Conservation (phyloP, 805 yeast species). For the Metschnikowia vanudenii region DNA sequence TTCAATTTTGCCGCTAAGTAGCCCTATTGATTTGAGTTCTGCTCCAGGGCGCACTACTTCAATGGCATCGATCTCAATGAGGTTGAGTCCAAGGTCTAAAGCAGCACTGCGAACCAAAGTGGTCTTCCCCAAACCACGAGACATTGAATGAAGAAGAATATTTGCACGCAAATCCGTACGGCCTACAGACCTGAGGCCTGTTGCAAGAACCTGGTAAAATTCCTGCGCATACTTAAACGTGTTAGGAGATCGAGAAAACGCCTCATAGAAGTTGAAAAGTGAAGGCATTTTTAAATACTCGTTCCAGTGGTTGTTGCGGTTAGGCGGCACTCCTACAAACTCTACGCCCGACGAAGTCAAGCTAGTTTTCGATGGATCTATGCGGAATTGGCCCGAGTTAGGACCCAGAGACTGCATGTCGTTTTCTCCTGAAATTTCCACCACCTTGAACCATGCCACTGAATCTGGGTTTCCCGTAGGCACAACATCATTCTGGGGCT, state of each 20-base stretch:
- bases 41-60: constrained; percentile 67
- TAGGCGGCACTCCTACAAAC: constrained; percentile 34
- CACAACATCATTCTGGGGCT: constrained; percentile 27
- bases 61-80: constrained; percentile 67
- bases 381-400: constrained; percentile 44
- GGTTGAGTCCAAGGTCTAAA: constrained; percentile 59
- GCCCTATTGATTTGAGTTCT: constrained; percentile 76
- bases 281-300: constrained; percentile 46
- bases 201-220: constrained; percentile 52
- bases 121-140: constrained; percentile 78
- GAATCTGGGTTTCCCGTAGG: constrained; percentile 67
- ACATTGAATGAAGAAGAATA: constrained; percentile 62
- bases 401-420: neutral
- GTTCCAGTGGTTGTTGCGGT: constrained; percentile 43
- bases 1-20: constrained; percentile 73
- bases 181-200: constrained; percentile 41
- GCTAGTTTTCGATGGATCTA: constrained; percentile 68
- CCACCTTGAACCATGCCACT: constrained; percentile 82
- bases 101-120: constrained; percentile 58
- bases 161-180: constrained; percentile 53
- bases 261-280: constrained; percentile 33
- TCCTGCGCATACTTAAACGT: constrained; percentile 50
- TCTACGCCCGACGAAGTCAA: constrained; percentile 68
- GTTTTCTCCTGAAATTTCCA: constrained; percentile 41
- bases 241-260: constrained; percentile 18